phyloP scores from a whole-genome alignment of 1,139 yeast species.

The Taphrina deformans region DNA sequence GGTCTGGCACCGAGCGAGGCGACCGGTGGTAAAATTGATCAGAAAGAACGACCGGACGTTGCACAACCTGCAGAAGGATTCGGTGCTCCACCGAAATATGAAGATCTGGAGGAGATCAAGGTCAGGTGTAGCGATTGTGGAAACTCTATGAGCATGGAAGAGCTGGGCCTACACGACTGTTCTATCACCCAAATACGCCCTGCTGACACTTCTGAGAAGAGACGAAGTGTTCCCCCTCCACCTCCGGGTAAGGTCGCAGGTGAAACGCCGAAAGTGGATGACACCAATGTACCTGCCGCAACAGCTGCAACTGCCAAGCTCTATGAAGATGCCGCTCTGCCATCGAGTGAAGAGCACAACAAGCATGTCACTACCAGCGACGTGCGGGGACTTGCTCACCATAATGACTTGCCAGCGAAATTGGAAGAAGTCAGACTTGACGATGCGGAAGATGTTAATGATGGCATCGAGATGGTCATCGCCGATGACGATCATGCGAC shows the following conservation, averaged over 20 bases:
- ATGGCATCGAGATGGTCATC: slow-evolving; percentile 6
- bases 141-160: slow-evolving; percentile 15
- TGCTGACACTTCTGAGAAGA: not conserved
- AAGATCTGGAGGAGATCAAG: slow-evolving; percentile 28
- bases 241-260: not conserved
- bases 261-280: not conserved
- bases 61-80: slow-evolving; percentile 9
- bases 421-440: slow-evolving; percentile 1
- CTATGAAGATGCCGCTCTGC: not conserved
- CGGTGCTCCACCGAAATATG: slow-evolving; percentile 25
- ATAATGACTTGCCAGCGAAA: not conserved
- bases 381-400: not conserved
- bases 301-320: not conserved
- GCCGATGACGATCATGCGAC: slow-evolving; percentile 6
- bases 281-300: not conserved
- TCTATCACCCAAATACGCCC: not conserved
- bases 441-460: not conserved
- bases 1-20: slow-evolving; percentile 31
- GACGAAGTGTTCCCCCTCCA: slow-evolving; percentile 6
- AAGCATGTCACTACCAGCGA: not conserved
- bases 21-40: not conserved
- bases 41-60: not conserved
- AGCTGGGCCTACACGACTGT: slow-evolving; percentile 18
- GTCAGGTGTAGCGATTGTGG: slow-evolving; percentile 31
- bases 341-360: not conserved